Evolutionary conservation across 2,329 filamentous ascomycete genomes (phyloP), one percentile per base, ranked within the genome.

Genomic region (Byssoonygena ceratinophila): DNA sequence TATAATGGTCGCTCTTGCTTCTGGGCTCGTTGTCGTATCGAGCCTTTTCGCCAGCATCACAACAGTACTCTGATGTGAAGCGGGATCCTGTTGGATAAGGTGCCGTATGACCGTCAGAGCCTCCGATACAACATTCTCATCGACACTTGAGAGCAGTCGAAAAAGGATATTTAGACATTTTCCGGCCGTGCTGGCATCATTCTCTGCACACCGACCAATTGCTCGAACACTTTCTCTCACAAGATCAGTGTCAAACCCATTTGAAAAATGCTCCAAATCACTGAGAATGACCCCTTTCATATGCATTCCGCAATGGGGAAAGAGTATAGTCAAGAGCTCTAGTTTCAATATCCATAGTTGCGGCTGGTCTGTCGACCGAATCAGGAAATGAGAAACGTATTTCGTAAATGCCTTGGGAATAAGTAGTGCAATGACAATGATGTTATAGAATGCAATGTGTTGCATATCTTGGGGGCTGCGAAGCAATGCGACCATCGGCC

Each of bases 21-120:
- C 84, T 1, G 92, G 83, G 56, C 92, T 90, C 0, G 85, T 87
- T 1, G 89, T 87, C 2, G 84, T 85, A 63, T 96, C 92, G 1
- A 98, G 79, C 56, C 95, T 90, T 68, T 89, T 92, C 4, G 92
- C 92, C 46, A 98, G 72, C 44, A 88, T 80, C 31, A 97, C 81
- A 1, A 97, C 89, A 0, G 92, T 98, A 39, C 83, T 84, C 9
- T 81, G 78, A 64, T 98, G 92, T 2, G 82, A 81, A 25, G 80
- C 72, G 0, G 91, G 88, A 57, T 94, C 83, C 61, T 94, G 87
- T 64, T 98, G 92, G 50, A 98, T 97, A 47, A 98, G 76, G 67
- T 97, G 91, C 1, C 92, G 82, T 56, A 98, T 92, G 1, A 97
- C 92, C 2, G 94, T 96, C 54, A 98, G 74, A 1, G 89, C 91